Conservation (phyloP, 2,329 filamentous ascomycete species). For the Plenodomus lindquistii region DNA sequence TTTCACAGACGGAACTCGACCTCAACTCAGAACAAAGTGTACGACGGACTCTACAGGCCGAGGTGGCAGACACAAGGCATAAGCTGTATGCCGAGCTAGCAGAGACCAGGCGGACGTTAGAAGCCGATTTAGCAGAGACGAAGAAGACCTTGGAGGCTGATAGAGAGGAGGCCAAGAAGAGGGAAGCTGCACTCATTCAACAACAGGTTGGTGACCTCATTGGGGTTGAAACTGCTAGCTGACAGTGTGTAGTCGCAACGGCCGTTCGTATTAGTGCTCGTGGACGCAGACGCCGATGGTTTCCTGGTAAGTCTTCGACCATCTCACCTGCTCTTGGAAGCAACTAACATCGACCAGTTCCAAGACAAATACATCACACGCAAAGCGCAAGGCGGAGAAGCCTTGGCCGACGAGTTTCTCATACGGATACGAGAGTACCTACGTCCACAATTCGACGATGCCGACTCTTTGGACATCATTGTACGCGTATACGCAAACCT, state of each 20-base stretch:
- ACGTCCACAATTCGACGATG: constrained; percentile 40
- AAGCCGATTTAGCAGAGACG: not conserved
- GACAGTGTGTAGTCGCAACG: constrained; percentile 30
- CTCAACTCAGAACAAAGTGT: constrained; percentile 45
- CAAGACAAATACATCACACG: constrained; percentile 44
- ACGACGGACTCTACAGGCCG: constrained; percentile 39
- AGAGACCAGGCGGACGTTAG: not conserved
- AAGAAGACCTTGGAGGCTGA: constrained; percentile 36
- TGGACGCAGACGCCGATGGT: constrained; percentile 45
- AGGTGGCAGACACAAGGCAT: constrained; percentile 20
- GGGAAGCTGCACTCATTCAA: constrained; percentile 34
- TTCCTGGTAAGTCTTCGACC: constrained; percentile 31
- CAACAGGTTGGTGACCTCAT: constrained; percentile 26
- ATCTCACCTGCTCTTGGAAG: not conserved
- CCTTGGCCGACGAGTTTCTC: constrained; percentile 41
- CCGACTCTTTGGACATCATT: constrained; percentile 40
- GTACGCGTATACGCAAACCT: constrained; percentile 43
- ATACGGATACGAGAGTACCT: constrained; percentile 41
- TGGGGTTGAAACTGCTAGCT: constrained; percentile 3
- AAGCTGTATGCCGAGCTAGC: constrained; percentile 10
- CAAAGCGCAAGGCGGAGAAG: constrained; percentile 41
- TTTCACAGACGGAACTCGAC: constrained; percentile 42
- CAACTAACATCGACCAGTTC: constrained; percentile 23
- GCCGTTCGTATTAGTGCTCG: constrained; percentile 41
- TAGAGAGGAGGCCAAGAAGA: constrained; percentile 33